These are phyloP conservation scores for Epicoccum nigrum DNA, from an alignment of 2,329 filamentous ascomycete genomes.

Conservation along the genomic window DNA sequence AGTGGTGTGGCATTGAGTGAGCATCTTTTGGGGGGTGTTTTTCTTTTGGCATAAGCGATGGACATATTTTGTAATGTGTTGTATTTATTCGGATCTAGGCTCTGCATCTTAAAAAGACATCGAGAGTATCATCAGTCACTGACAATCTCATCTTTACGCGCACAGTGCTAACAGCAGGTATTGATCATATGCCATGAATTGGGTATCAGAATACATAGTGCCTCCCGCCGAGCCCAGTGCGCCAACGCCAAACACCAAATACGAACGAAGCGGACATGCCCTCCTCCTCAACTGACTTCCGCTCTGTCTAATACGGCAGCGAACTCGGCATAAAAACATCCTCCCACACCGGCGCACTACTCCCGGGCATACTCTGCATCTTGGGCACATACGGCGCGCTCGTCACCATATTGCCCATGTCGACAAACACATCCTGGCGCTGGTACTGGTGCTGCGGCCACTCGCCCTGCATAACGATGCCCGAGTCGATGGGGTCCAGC, in stretches of 20 bases:
- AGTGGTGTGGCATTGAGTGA: neutral
- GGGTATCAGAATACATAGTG: neutral
- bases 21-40: neutral
- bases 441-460: conserved; percentile 48
- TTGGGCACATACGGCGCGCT: conserved; percentile 48
- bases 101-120: too few species aligned
- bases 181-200: too few species aligned
- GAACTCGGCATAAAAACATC: conserved; percentile 41
- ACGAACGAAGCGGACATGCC: neutral
- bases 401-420: conserved; percentile 34
- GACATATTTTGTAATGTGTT: too few species aligned
- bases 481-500: conserved; percentile 10
- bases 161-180: too few species aligned
- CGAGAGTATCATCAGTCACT: too few species aligned
- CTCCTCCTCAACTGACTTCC: neutral
- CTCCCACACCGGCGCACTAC: conserved; percentile 43
- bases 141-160: too few species aligned
- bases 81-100: too few species aligned
- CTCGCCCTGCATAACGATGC: conserved; percentile 50
- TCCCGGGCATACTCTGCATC: conserved; percentile 35
- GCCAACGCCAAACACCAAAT: neutral
- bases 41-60: too few species aligned
- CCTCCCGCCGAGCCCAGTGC: too few species aligned
- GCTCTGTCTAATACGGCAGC: neutral
- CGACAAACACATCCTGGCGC: conserved; percentile 36